Percentiles rank a stretch among this genome's conserved stretches.
phyloP scores from a whole-genome alignment of 192 early-diverging fungal genomes.

The Linnemannia exigua region DNA sequence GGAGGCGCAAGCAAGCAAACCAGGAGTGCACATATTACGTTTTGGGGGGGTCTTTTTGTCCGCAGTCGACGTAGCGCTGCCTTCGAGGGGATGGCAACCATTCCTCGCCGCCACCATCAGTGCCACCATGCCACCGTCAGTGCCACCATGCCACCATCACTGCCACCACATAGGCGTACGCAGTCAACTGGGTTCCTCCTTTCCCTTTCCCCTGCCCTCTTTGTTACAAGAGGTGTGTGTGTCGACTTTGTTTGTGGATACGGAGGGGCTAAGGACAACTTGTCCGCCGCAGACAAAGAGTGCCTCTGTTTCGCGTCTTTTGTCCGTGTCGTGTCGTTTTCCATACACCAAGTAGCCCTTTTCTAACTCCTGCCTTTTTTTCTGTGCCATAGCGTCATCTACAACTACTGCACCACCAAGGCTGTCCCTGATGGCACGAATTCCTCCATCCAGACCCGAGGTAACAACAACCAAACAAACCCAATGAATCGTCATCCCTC shows the following conservation, averaged over 20 bases:
- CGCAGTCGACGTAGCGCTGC: not conserved
- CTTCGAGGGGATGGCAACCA: not conserved
- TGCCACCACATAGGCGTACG: not conserved
- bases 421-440: conserved; percentile 25
- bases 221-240: not conserved
- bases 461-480: conserved; percentile 9
- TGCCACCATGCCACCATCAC: too few relatives aligned
- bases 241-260: not conserved
- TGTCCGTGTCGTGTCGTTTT: not conserved
- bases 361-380: not conserved
- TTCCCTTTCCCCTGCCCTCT: not conserved
- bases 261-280: not conserved
- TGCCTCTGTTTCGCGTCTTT: not conserved
- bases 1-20: not conserved
- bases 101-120: not conserved
- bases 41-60: not conserved
- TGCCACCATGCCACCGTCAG: not conserved
- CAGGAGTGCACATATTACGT: not conserved
- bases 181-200: not conserved
- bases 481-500: not conserved
- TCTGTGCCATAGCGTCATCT: conserved; percentile 67
- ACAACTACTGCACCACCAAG: conserved; percentile 83
- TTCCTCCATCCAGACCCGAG: conserved; percentile 49
- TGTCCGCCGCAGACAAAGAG: not conserved
- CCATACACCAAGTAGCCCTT: not conserved